Conservation (phyloP, 139 green algal species). For the Microglena sp. region DNA sequence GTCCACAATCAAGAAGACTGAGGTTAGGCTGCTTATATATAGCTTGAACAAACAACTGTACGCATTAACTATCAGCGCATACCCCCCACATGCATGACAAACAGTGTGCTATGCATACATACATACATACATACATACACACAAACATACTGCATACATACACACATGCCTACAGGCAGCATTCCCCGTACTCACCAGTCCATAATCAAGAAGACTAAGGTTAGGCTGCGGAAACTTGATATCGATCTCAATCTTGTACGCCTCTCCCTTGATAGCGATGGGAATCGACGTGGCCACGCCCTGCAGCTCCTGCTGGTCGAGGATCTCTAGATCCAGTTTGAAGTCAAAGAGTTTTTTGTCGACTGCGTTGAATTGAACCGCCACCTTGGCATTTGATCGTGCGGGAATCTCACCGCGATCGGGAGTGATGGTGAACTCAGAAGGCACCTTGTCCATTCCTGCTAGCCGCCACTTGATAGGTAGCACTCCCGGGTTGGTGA, state of each 20-base stretch:
- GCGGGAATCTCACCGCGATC: slow-evolving; percentile 39
- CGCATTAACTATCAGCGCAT: too few species aligned
- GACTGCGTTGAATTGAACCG: slow-evolving; percentile 46
- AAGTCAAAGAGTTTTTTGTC: slow-evolving; percentile 36
- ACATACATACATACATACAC: too few species aligned
- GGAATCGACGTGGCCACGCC: slow-evolving; percentile 36
- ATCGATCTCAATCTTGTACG: slow-evolving; percentile 62
- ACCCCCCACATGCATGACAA: too few species aligned
- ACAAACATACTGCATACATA: too few species aligned
- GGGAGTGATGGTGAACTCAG: slow-evolving; percentile 40
- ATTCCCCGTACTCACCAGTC: slow-evolving; percentile 18
- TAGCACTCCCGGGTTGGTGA: slow-evolving; percentile 59
- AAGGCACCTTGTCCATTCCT: slow-evolving; percentile 34
- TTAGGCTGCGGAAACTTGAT: slow-evolving; percentile 33
- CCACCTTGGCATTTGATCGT: slow-evolving; percentile 30
- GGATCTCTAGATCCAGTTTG: slow-evolving; percentile 13
- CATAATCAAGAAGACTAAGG: slow-evolving; percentile 43
- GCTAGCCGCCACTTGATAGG: slow-evolving; percentile 62
- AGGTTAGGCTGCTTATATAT: slow-evolving; percentile 23
- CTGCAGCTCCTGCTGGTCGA: slow-evolving; percentile 16
- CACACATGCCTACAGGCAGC: too few species aligned
- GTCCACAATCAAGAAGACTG: slow-evolving; percentile 49
- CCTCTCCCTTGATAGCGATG: slow-evolving; percentile 57
- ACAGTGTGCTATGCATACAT: too few species aligned
- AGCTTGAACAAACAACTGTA: too few species aligned